Evolutionary conservation across 108 stramenopile genomes (phyloP).

Genomic region (Cyclotella cryptica): DNA sequence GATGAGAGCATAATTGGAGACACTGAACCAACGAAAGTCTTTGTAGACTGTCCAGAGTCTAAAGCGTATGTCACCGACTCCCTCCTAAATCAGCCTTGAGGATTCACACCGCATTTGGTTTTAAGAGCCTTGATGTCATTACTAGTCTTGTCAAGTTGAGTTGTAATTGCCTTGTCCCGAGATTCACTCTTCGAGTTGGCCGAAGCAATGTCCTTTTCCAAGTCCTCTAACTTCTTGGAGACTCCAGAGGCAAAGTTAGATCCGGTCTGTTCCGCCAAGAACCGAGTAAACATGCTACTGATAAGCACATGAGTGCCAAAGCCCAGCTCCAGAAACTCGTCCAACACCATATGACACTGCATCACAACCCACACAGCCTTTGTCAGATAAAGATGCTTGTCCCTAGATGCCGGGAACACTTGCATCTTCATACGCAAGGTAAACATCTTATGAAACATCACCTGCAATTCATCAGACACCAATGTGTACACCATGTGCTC

Average conservation of each 20-base stretch:
- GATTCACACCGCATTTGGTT: not conserved
- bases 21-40: not conserved
- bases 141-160: too few relatives aligned
- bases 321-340: not conserved
- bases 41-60: not conserved
- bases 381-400: too few relatives aligned
- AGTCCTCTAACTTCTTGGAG: too few relatives aligned
- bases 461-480: too few relatives aligned
- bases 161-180: too few relatives aligned
- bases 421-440: not conserved
- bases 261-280: too few relatives aligned
- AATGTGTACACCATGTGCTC: not conserved
- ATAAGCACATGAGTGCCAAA: constrained; percentile 7
- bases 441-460: not conserved
- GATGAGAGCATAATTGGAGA: not conserved
- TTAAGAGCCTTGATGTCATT: too few relatives aligned
- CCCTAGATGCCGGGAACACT: too few relatives aligned
- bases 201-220: not conserved
- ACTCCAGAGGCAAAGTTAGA: too few relatives aligned
- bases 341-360: too few relatives aligned
- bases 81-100: too few relatives aligned
- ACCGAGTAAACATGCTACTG: constrained; percentile 1
- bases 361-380: too few relatives aligned
- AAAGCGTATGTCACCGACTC: not conserved
- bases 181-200: not conserved